phyloP scores from a whole-genome alignment of 2,329 filamentous ascomycete species.

The Pseudonectria buxi region DNA sequence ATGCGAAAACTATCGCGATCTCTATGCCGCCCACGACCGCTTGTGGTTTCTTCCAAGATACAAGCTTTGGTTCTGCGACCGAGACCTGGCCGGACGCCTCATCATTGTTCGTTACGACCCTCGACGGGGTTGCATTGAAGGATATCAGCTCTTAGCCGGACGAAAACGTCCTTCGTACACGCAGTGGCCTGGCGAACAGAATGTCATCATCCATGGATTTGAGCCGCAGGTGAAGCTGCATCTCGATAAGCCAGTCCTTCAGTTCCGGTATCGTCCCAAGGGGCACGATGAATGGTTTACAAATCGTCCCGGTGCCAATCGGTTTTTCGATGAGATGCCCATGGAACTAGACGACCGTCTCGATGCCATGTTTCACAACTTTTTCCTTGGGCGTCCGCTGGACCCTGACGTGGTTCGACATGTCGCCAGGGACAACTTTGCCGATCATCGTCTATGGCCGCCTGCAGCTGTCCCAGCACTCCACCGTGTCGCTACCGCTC shows the following conservation, averaged over 20 bases:
- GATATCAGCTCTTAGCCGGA: slow-evolving; percentile 66
- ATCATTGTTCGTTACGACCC: slow-evolving; percentile 73
- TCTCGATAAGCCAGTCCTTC: slow-evolving; percentile 64
- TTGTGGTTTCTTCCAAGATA: slow-evolving; percentile 78
- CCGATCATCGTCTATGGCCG: slow-evolving; percentile 59
- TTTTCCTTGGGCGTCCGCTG: slow-evolving; percentile 56
- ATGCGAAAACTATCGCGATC: slow-evolving; percentile 57
- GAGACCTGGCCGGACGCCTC: slow-evolving; percentile 64
- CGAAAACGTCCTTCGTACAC: slow-evolving; percentile 48
- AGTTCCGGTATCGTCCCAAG: slow-evolving; percentile 35
- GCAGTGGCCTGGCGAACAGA: slow-evolving; percentile 57
- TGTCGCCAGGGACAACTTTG: slow-evolving; percentile 24
- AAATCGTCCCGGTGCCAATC: slow-evolving; percentile 22
- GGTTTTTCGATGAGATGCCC: slow-evolving; percentile 44
- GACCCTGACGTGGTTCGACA: slow-evolving; percentile 19
- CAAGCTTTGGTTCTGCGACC: slow-evolving; percentile 82
- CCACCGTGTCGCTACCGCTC: slow-evolving; percentile 40
- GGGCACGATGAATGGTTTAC: slow-evolving; percentile 15
- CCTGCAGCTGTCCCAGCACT: slow-evolving; percentile 61
- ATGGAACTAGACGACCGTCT: slow-evolving; percentile 42
- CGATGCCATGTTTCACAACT: slow-evolving; percentile 55
- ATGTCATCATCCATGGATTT: slow-evolving; percentile 67
- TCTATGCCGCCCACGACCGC: slow-evolving; percentile 69
- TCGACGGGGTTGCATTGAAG: slow-evolving; percentile 68
- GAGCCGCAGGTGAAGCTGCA: slow-evolving; percentile 64